Conservation (phyloP, 345 rosid genomes). For the Arabidopsis arenosa region DNA sequence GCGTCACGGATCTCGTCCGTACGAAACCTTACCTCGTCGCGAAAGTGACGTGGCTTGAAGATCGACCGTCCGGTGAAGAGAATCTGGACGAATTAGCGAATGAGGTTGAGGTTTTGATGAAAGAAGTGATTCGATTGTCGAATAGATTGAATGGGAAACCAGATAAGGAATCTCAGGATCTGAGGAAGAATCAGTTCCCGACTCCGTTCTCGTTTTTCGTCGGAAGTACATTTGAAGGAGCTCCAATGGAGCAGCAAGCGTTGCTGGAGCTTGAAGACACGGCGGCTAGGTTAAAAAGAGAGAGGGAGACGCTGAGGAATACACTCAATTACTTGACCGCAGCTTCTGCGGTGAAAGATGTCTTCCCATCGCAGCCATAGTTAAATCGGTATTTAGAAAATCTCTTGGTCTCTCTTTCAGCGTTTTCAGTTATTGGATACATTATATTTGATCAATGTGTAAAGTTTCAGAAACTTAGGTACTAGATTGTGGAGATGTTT, state of each 20-base stretch:
- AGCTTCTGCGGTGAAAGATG: conserved; percentile 95
- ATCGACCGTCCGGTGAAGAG: conserved; percentile 86
- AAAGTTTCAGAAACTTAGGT: conserved; percentile 35
- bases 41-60: conserved; percentile 90
- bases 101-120: conserved; percentile 84
- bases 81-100: conserved; percentile 68
- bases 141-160: conserved; percentile 86
- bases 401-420: conserved; percentile 1
- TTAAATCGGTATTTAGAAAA: not conserved
- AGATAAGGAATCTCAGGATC: conserved; percentile 75
- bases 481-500: conserved; percentile 33
- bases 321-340: conserved; percentile 91
- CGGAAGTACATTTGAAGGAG: conserved; percentile 92
- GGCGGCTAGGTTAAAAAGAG: conserved; percentile 86
- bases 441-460: conserved; percentile 24
- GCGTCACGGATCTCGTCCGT: conserved; percentile 73
- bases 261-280: conserved; percentile 91
- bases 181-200: conserved; percentile 83
- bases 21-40: conserved; percentile 90
- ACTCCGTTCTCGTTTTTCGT: conserved; percentile 96
- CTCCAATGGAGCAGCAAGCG: conserved; percentile 93
- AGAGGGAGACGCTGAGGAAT: conserved; percentile 90
- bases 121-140: conserved; percentile 87
- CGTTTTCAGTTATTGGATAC: conserved; percentile 25
- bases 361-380: conserved; percentile 68